phyloP scores from a whole-genome alignment of 2,329 filamentous ascomycete species.

The Dactylellina haptotyla region DNA sequence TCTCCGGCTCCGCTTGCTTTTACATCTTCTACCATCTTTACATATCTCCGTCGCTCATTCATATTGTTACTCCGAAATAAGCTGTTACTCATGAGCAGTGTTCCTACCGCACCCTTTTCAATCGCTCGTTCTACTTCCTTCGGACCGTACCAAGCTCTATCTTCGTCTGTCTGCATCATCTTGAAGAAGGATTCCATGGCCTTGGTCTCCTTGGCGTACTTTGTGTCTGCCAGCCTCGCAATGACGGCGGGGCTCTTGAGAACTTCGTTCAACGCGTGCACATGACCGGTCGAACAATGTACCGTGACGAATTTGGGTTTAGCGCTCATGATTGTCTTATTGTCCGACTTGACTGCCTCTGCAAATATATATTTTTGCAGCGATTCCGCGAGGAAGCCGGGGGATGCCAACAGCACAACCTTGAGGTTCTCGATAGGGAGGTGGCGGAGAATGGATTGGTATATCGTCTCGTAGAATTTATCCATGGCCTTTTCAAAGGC shows the following conservation, averaged over 20 bases:
- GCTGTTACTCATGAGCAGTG: slow-evolving; percentile 85
- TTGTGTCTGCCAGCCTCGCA: slow-evolving; percentile 81
- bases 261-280: slow-evolving; percentile 88
- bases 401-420: slow-evolving; percentile 84
- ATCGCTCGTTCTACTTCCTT: slow-evolving; percentile 84
- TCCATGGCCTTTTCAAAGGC: slow-evolving; percentile 72
- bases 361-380: slow-evolving; percentile 79
- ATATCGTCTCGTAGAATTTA: slow-evolving; percentile 80
- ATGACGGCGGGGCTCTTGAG: slow-evolving; percentile 82
- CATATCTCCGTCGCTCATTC: slow-evolving; percentile 79
- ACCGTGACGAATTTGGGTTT: slow-evolving; percentile 75
- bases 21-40: slow-evolving; percentile 87
- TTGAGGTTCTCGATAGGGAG: slow-evolving; percentile 77
- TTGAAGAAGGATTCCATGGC: slow-evolving; percentile 86
- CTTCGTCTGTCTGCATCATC: slow-evolving; percentile 82
- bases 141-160: slow-evolving; percentile 88
- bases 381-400: slow-evolving; percentile 83
- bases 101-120: slow-evolving; percentile 85
- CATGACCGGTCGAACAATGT: slow-evolving; percentile 83
- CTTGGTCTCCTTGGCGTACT: slow-evolving; percentile 83
- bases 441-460: slow-evolving; percentile 78
- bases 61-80: slow-evolving; percentile 87
- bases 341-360: slow-evolving; percentile 72
- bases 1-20: slow-evolving; percentile 81
- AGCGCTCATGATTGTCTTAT: slow-evolving; percentile 75